A percentile compares a stretch with the other conserved stretches of the same genome.
These are phyloP conservation scores for Amylostereum areolatum DNA, from an alignment of 1,284 basidiomycete species.

Conservation along the genomic window DNA sequence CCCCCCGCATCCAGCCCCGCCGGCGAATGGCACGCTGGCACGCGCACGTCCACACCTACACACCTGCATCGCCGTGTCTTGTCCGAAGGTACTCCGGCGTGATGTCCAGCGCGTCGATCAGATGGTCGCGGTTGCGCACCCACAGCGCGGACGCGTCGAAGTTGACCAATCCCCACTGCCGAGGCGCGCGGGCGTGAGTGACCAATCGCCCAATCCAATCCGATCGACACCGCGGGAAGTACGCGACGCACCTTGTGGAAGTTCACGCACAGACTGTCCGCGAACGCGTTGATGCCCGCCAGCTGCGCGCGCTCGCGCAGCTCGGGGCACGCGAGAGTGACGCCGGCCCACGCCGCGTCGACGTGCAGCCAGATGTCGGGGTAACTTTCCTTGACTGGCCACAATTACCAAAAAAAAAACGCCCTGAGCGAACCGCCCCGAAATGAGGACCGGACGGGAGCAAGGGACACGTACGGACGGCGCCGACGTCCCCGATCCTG, in stretches of 20 bases:
- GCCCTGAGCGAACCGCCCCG: neutral
- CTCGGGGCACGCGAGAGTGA: slow-evolving; percentile 77
- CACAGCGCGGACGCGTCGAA: slow-evolving; percentile 82
- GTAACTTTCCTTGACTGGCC: slow-evolving; percentile 46
- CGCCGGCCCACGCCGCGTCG: slow-evolving; percentile 91
- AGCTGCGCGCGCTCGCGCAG: slow-evolving; percentile 59
- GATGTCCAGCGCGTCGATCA: slow-evolving; percentile 83
- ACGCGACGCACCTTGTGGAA: slow-evolving; percentile 74
- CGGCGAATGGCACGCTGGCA: too few relatives aligned
- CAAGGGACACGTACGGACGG: slow-evolving; percentile 48
- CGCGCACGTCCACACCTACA: slow-evolving; percentile 10
- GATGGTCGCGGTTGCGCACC: slow-evolving; percentile 69
- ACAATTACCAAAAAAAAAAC: neutral
- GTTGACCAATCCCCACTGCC: slow-evolving; percentile 80
- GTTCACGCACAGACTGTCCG: slow-evolving; percentile 84
- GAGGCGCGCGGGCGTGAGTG: neutral
- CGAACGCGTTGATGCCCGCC: slow-evolving; percentile 70
- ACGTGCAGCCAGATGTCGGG: slow-evolving; percentile 84
- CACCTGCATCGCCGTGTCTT: slow-evolving; percentile 67
- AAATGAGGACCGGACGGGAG: neutral
- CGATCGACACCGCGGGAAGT: neutral
- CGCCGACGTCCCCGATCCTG: slow-evolving; percentile 67
- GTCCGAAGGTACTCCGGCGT: slow-evolving; percentile 83
- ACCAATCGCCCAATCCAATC: neutral
- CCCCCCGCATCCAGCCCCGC: too few relatives aligned